Evolutionary conservation across 805 yeast species (phyloP).

Genomic region (Barnettozyma sucrosica): DNA sequence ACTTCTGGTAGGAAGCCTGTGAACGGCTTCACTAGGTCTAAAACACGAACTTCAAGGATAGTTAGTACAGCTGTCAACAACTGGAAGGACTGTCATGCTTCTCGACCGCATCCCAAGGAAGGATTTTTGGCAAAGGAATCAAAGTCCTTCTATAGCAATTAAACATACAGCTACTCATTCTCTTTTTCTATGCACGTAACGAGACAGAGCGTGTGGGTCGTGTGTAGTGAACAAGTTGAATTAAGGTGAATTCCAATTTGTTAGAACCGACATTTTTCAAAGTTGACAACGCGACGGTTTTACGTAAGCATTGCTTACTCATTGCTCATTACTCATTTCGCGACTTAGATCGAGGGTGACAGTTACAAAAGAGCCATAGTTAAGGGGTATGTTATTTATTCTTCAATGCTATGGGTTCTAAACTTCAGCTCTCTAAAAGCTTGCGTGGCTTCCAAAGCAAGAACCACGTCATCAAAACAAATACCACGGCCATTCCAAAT

Average conservation of each 20-base stretch:
- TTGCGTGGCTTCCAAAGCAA: slow-evolving; percentile 14
- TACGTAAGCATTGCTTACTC: neutral
- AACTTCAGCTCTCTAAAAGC: neutral
- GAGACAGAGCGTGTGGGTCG: neutral
- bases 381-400: neutral
- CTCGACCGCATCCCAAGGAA: neutral
- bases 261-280: slow-evolving; percentile 2
- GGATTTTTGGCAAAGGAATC: neutral
- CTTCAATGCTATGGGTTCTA: neutral
- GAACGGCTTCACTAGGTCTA: slow-evolving; percentile 88
- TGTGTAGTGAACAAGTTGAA: neutral
- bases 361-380: too few species aligned
- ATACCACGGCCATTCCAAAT: slow-evolving; percentile 9
- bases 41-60: slow-evolving; percentile 43
- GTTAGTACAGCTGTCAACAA: slow-evolving; percentile 10
- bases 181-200: neutral
- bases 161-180: slow-evolving; percentile 17
- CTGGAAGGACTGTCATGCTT: neutral
- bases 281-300: slow-evolving; percentile 17
- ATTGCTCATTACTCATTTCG: neutral
- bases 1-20: slow-evolving; percentile 87
- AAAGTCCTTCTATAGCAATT: neutral
- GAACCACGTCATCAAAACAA: slow-evolving; percentile 20
- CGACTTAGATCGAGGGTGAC: neutral
- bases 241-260: neutral